These are phyloP conservation scores for Allodekkera sacchari DNA, from an alignment of 805 yeast species.

Conservation along the genomic window DNA sequence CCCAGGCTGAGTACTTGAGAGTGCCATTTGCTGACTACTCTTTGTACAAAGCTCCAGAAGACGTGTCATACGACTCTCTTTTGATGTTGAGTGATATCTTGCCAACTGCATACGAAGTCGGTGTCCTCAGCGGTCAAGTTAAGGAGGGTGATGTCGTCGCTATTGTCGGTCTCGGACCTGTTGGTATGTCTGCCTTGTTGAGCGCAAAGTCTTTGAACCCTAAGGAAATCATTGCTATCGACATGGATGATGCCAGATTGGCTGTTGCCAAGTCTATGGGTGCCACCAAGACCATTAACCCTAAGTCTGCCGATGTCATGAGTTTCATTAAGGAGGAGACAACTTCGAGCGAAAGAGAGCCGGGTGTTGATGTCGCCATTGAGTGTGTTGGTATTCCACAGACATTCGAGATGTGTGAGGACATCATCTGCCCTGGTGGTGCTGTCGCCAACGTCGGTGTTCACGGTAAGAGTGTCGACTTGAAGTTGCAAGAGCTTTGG, in stretches of 20 bases:
- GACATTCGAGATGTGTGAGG: slow-evolving; percentile 53
- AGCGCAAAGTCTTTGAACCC: slow-evolving; percentile 49
- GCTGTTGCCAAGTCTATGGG: slow-evolving; percentile 51
- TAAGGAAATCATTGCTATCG: slow-evolving; percentile 46
- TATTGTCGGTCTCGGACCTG: slow-evolving; percentile 62
- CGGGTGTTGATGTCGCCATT: slow-evolving; percentile 55
- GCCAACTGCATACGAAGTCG: slow-evolving; percentile 63
- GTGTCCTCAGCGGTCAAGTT: slow-evolving; percentile 48
- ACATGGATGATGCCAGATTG: slow-evolving; percentile 50
- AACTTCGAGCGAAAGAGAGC: slow-evolving; percentile 20
- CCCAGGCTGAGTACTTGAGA: slow-evolving; percentile 55
- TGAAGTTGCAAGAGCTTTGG: slow-evolving; percentile 37
- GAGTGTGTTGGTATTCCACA: slow-evolving; percentile 60
- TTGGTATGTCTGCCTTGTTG: slow-evolving; percentile 55
- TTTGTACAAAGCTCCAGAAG: slow-evolving; percentile 25
- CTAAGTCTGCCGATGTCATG: slow-evolving; percentile 33
- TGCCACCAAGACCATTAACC: slow-evolving; percentile 50
- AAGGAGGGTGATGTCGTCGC: slow-evolving; percentile 51
- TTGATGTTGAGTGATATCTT: slow-evolving; percentile 56
- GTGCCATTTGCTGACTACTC: slow-evolving; percentile 42
- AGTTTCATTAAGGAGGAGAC: slow-evolving; percentile 29
- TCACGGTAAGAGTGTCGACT: slow-evolving; percentile 34
- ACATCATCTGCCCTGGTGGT: slow-evolving; percentile 49
- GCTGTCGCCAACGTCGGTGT: slow-evolving; percentile 60
- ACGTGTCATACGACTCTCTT: slow-evolving; percentile 35